Evolutionary conservation across 2,329 filamentous ascomycete species (phyloP).

Genomic region (Penicillium oxalicum): DNA sequence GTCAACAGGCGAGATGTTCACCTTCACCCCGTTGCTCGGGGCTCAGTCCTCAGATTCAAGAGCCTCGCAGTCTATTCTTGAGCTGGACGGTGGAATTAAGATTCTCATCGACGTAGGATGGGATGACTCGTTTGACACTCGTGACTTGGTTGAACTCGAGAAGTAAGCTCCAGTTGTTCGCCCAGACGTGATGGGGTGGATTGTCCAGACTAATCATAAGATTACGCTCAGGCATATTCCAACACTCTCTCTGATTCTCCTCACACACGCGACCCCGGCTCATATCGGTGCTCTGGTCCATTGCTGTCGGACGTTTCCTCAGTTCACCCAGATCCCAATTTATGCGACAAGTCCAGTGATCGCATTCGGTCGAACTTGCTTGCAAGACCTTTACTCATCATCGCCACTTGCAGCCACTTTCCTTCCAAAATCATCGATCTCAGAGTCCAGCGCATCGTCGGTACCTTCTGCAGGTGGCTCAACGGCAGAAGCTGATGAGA

Average conservation of each 20-base stretch:
- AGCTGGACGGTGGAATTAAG: slow-evolving; percentile 95
- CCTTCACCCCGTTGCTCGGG: slow-evolving; percentile 85
- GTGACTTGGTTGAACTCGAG: slow-evolving; percentile 79
- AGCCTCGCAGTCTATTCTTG: slow-evolving; percentile 89
- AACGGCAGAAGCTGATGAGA: slow-evolving; percentile 26
- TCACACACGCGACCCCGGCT: slow-evolving; percentile 87
- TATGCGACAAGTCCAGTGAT: slow-evolving; percentile 94
- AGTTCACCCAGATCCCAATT: slow-evolving; percentile 85
- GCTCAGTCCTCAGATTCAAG: slow-evolving; percentile 73
- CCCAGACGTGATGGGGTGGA: slow-evolving; percentile 1
- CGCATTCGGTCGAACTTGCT: slow-evolving; percentile 79
- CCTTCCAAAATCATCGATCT: slow-evolving; percentile 67
- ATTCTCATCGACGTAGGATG: slow-evolving; percentile 91
- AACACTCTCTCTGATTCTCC: slow-evolving; percentile 83
- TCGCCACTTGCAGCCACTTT: slow-evolving; percentile 82
- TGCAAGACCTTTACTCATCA: slow-evolving; percentile 88
- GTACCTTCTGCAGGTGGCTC: slow-evolving; percentile 28
- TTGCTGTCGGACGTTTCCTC: slow-evolving; percentile 92
- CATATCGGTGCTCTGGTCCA: slow-evolving; percentile 93
- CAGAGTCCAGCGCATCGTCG: slow-evolving; percentile 46
- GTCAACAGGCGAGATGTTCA: slow-evolving; percentile 65
- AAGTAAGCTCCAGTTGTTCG: slow-evolving; percentile 53
- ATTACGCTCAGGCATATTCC: slow-evolving; percentile 64
- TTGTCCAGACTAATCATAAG: slow-evolving; percentile 8
- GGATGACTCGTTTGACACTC: slow-evolving; percentile 83